A percentile compares a stretch with the other conserved stretches of the same genome.
Conservation (phyloP, 495 filamentous ascomycete genomes). For the Letharia lupina region DNA sequence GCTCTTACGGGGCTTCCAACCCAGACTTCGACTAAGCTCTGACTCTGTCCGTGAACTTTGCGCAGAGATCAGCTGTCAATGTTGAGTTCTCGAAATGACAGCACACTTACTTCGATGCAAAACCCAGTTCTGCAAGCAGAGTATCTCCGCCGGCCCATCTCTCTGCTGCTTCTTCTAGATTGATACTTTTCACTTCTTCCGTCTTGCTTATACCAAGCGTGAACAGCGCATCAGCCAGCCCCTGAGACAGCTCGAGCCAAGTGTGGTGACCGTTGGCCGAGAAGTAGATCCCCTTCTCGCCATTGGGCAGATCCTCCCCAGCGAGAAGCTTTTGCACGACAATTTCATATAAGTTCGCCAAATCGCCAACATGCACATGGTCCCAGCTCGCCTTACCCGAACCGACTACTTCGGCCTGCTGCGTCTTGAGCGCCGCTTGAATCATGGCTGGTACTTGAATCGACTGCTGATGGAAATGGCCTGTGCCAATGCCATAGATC, state of each 20-base stretch:
- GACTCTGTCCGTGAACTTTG: constrained; percentile 27
- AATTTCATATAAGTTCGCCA: constrained; percentile 35
- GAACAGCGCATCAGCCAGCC: constrained; percentile 32
- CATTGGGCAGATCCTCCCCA: constrained; percentile 31
- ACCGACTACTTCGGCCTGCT: constrained; percentile 30
- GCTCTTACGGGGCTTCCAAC: constrained; percentile 33
- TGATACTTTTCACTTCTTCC: constrained; percentile 28
- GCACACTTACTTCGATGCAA: constrained; percentile 30
- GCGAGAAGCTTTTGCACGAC: constrained; percentile 21
- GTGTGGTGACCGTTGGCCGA: constrained; percentile 34
- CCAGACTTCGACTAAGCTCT: constrained; percentile 28
- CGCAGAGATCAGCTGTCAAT: neutral
- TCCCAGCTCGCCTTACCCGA: constrained; percentile 40
- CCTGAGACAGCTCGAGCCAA: constrained; percentile 34
- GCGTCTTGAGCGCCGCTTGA: constrained; percentile 25
- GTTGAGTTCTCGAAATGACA: neutral
- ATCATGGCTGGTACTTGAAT: constrained; percentile 35
- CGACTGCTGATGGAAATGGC: constrained; percentile 34
- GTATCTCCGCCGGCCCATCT: constrained; percentile 25
- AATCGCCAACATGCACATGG: constrained; percentile 41
- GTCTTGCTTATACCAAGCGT: constrained; percentile 30
- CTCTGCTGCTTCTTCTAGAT: constrained; percentile 31
- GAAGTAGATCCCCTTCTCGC: constrained; percentile 40
- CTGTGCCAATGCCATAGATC: constrained; percentile 42
- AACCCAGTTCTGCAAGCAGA: constrained; percentile 31